Conservation (phyloP, 2,329 filamentous ascomycete species). For the Alternaria incomplexa region DNA sequence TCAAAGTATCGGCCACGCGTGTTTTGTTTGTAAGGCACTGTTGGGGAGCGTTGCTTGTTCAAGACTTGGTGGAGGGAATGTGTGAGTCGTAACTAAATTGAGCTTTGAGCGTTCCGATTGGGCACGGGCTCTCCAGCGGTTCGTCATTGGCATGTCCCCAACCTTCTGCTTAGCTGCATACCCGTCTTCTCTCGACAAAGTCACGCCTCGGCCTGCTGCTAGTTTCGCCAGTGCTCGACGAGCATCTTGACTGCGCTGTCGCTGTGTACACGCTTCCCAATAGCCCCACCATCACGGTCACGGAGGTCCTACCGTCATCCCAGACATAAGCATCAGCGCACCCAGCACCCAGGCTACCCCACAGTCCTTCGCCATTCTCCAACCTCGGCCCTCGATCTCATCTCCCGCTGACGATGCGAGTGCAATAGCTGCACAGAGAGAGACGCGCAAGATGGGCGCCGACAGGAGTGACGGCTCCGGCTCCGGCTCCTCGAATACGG, state of each 20-base stretch:
- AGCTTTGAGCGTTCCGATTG: conserved; percentile 15
- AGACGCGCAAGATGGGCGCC: conserved; percentile 41
- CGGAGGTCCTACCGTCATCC: background rate
- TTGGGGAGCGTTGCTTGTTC: conserved; percentile 6
- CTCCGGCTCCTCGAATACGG: conserved; percentile 31
- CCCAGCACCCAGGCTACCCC: conserved; percentile 11
- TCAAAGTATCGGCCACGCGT: background rate
- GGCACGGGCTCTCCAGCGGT: conserved; percentile 13
- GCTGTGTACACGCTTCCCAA: background rate
- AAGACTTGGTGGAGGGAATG: background rate
- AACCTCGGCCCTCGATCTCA: conserved; percentile 29
- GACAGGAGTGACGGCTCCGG: conserved; percentile 22
- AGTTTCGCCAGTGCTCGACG: background rate
- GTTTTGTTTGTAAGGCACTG: background rate
- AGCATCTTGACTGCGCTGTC: background rate
- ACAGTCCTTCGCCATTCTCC: conserved; percentile 50
- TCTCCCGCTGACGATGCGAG: conserved; percentile 44
- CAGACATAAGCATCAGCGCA: background rate
- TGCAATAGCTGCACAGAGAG: conserved; percentile 34
- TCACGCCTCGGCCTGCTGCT: conserved; percentile 8
- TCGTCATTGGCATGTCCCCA: conserved; percentile 44
- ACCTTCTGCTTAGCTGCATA: conserved; percentile 16
- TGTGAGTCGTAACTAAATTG: conserved; percentile 13
- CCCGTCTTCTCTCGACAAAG: background rate
- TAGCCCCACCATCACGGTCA: background rate